These are phyloP conservation scores for Galerina sulciceps DNA, from an alignment of 768 basidiomycete genomes.

Conservation along the genomic window DNA sequence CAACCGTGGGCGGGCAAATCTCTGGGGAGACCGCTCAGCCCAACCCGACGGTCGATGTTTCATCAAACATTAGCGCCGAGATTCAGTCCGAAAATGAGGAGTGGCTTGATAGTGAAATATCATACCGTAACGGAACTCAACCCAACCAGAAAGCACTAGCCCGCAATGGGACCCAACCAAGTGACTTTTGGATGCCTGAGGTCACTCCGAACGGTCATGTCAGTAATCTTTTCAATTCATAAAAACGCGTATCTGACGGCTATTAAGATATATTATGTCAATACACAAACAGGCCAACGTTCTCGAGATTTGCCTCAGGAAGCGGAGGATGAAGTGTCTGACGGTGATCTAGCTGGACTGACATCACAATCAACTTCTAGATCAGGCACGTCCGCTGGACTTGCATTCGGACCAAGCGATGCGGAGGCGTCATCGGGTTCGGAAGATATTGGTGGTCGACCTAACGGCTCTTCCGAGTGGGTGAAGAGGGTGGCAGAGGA, in stretches of 20 bases:
- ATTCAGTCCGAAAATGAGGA: conserved; percentile 54
- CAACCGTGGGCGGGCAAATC: conserved; percentile 36
- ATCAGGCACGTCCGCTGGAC: conserved; percentile 54
- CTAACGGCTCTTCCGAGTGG: conserved; percentile 78
- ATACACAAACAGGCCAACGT: conserved; percentile 83
- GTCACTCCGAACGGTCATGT: conserved; percentile 86
- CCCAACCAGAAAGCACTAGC: conserved; percentile 10
- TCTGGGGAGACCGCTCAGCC: conserved; percentile 19
- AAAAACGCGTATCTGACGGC: conserved; percentile 2
- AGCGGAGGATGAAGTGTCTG: conserved; percentile 64
- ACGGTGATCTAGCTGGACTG: conserved; percentile 64
- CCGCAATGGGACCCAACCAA: conserved; percentile 47
- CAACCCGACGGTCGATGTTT: conserved; percentile 48
- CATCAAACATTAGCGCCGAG: conserved; percentile 49
- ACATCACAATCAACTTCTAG: conserved; percentile 63
- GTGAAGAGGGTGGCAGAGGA: conserved; percentile 79
- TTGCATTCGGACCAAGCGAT: conserved; percentile 48
- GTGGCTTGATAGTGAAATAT: conserved; percentile 58
- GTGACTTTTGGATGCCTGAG: conserved; percentile 91
- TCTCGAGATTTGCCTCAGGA: conserved; percentile 86
- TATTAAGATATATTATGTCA: conserved; percentile 89
- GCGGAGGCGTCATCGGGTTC: conserved; percentile 38
- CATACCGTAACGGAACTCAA: conserved; percentile 33
- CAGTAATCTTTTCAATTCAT: conserved; percentile 30
- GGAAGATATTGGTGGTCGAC: conserved; percentile 50